Evolutionary conservation across 306 rosid species (phyloP), one percentile per base, ranked within the genome.

Genomic region (Oxytropis ochrocephala): DNA sequence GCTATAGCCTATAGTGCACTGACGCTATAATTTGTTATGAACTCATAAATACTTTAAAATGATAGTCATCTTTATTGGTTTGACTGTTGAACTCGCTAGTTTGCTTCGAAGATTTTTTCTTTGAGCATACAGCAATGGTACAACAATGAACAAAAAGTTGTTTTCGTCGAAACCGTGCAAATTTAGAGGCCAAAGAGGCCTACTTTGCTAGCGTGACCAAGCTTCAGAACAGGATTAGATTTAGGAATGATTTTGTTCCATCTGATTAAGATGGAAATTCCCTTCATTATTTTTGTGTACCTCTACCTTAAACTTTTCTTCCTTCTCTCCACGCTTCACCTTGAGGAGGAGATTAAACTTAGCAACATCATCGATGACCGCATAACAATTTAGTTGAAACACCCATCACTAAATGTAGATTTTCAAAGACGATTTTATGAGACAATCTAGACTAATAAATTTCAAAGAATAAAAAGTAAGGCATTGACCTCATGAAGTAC

Each of bases 251-350:
- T 87, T 73, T 41, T 33, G 84, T 77, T 74, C 78, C 83, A 87
- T 74, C 77, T 80, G 89, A 72, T 89, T 86, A 24, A n/a, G n/a
- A n/a, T n/a, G n/a, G n/a, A n/a, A n/a, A n/a, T n/a, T n/a, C n/a
- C n/a, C n/a, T n/a, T n/a, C 83, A 44, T 68, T 75, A 54, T 81
- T 88, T 87, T 81, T 77, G 72, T 86, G 90, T n/a, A 91, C 85
- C 75, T 81, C 81, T 51, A 66, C 92, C 64, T 86, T 86, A 64
- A 78, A 72, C 72, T 80, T 88, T 76, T 83, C 97, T 78, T 85
- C 88, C 63, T 81, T 86, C 56, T 72, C 76, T 69, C 96, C 91
- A 33, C 86, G 54, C 78, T 87, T 86, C 7, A 86, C 69, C 78
- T 83, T 82, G 41, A 83, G 78, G 19, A 85, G 87, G 78, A 88